phyloP scores from a whole-genome alignment of 208 protist genomes.

The Histomonas meleagridis region DNA sequence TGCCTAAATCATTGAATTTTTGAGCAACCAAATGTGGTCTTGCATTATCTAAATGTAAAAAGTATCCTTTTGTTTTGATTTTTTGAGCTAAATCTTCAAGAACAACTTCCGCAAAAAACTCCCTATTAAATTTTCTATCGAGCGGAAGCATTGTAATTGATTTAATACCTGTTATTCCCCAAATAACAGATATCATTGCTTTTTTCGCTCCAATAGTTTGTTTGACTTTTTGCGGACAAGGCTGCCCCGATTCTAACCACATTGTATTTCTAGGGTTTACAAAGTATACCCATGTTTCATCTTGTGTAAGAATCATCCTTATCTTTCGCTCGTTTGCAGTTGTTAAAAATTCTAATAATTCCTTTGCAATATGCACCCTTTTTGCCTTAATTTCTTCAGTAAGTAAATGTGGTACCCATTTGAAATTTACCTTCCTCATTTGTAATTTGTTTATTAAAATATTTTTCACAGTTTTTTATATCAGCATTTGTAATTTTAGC shows the following conservation, averaged over 20 bases:
- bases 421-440: neutral
- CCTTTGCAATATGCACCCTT: neutral
- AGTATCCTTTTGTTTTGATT: neutral
- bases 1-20: neutral
- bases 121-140: neutral
- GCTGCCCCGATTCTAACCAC: neutral
- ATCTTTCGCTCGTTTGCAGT: neutral
- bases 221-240: neutral
- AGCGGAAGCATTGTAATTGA: neutral
- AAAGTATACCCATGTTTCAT: neutral
- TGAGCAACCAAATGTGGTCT: neutral
- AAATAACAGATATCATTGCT: neutral
- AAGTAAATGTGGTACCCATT: neutral
- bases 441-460: neutral
- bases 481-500: neutral
- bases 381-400: neutral
- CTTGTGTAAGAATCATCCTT: neutral
- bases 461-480: neutral
- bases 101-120: neutral
- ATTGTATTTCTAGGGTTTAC: neutral
- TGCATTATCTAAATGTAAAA: neutral
- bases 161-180: neutral
- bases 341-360: neutral
- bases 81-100: neutral
- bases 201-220: neutral